phyloP scores from a whole-genome alignment of 2,329 filamentous ascomycete species.

The Elsinoe arachidis region DNA sequence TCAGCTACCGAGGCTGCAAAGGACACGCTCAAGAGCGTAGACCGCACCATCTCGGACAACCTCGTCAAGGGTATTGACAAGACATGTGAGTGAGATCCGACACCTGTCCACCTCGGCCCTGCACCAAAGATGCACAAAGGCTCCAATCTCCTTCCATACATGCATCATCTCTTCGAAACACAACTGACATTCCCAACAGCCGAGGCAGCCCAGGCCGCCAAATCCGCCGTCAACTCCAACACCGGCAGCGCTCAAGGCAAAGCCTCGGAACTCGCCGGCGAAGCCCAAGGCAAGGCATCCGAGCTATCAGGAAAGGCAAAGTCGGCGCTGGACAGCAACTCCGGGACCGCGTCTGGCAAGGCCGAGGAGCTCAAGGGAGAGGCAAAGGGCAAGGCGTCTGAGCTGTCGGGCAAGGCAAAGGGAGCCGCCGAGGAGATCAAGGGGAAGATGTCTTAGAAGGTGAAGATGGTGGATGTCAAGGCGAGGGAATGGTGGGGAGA shows the following conservation, averaged over 20 bases:
- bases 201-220: conserved; percentile 27
- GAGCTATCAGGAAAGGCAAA: conserved; percentile 28
- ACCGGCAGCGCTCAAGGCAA: conserved; percentile 7
- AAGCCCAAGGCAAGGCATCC: conserved; percentile 31
- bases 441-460: conserved; percentile 18
- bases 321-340: conserved; percentile 32
- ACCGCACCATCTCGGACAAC: conserved; percentile 46
- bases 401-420: conserved; percentile 31
- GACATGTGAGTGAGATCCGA: conserved; percentile 42
- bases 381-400: conserved; percentile 38
- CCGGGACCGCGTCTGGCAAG: conserved; percentile 36
- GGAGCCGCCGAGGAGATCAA: conserved; percentile 29
- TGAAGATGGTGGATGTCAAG: background rate
- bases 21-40: conserved; percentile 50
- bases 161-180: background rate
- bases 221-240: conserved; percentile 25
- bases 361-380: conserved; percentile 32
- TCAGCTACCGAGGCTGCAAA: conserved; percentile 47
- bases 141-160: background rate
- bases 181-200: background rate
- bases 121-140: background rate
- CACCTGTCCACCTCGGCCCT: background rate
- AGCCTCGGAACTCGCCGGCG: conserved; percentile 16
- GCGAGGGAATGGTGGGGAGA: background rate
- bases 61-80: conserved; percentile 55